phyloP scores from a whole-genome alignment of 306 rosid genomes.

The Rubus parviflorus region DNA sequence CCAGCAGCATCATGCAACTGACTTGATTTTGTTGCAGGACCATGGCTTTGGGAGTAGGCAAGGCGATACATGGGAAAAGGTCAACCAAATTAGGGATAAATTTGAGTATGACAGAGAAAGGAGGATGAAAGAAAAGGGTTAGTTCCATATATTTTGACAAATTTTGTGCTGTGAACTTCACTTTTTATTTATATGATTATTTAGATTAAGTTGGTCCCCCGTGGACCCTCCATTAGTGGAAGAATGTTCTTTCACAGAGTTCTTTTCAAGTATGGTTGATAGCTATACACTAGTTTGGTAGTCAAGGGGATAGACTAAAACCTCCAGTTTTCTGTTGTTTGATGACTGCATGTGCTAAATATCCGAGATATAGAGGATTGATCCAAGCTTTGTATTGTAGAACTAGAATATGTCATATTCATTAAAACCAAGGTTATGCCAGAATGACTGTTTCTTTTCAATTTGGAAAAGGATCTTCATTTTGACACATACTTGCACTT shows the following conservation, averaged over 20 bases:
- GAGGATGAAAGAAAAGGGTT: conserved; percentile 92
- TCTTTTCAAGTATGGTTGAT: not conserved
- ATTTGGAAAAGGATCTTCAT: not conserved
- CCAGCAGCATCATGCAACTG: conserved; percentile 18
- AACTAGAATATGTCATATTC: not conserved
- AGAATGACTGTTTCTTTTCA: not conserved
- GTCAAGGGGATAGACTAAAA: not conserved
- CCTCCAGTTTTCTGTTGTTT: not conserved
- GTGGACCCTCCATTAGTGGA: not conserved
- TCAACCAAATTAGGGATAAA: conserved; percentile 73
- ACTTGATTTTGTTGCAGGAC: conserved; percentile 55
- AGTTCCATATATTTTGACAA: conserved; percentile 27
- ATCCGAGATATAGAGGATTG: not conserved
- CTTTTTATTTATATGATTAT: conserved; percentile 2
- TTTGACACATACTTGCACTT: not conserved
- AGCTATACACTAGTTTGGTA: not conserved
- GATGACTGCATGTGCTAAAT: not conserved
- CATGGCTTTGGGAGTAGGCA: conserved; percentile 49
- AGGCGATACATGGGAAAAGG: conserved; percentile 66
- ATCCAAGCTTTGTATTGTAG: not conserved
- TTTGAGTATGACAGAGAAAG: conserved; percentile 91
- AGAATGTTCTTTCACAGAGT: conserved; percentile 10
- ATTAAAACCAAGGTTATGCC: not conserved
- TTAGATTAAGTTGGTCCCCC: not conserved
- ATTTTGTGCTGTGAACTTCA: not conserved